These are phyloP conservation scores for Paramecium primaurelia DNA, from an alignment of 73 alveolate genomes.

Conservation along the genomic window DNA sequence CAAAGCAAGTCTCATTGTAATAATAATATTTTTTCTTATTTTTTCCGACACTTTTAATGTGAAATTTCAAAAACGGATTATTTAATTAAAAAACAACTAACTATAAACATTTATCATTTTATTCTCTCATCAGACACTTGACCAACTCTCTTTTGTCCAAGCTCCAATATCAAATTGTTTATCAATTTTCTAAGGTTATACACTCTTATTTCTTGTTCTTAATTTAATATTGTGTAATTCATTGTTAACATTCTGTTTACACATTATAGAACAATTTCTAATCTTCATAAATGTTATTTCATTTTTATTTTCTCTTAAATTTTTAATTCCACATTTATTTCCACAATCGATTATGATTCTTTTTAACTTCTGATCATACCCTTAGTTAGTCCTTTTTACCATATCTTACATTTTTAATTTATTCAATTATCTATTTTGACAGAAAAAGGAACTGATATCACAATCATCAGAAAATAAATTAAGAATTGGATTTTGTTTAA, in stretches of 20 bases:
- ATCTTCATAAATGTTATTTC: not conserved
- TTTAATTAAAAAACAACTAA: not conserved
- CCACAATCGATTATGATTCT: not conserved
- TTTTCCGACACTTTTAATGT: not conserved
- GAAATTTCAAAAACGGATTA: not conserved
- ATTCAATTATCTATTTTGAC: not conserved
- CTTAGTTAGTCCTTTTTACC: not conserved
- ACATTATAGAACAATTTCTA: not conserved
- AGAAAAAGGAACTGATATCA: not conserved
- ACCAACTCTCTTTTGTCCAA: not conserved
- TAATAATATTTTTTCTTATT: not conserved
- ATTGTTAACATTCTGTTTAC: not conserved
- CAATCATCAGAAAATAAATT: not conserved
- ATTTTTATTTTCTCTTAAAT: not conserved
- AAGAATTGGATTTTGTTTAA: not conserved
- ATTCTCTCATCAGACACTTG: not conserved
- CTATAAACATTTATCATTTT: not conserved
- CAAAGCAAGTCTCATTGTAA: slow-evolving; percentile 33
- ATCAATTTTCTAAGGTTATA: not conserved
- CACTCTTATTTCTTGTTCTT: not conserved
- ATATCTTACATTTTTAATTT: not conserved
- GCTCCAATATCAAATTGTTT: not conserved
- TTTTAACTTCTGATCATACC: not conserved
- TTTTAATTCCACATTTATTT: not conserved
- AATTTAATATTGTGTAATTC: not conserved